A percentile compares a stretch with the other conserved stretches of the same genome.
Evolutionary conservation across 2,329 filamentous ascomycete species (phyloP).

Genomic region (Colletotrichum camelliae): DNA sequence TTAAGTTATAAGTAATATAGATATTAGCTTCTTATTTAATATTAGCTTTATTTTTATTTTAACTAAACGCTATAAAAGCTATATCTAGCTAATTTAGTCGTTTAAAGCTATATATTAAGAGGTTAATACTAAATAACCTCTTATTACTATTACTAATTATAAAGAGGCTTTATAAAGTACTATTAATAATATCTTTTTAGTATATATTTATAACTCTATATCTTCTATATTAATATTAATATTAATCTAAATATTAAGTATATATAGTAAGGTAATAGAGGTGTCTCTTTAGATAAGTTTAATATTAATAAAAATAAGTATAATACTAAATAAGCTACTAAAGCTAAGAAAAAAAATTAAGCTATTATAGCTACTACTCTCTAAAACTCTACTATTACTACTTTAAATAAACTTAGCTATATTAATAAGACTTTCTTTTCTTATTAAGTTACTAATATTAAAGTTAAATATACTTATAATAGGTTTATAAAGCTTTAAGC

Average conservation of each 20-base stretch:
- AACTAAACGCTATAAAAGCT: background rate
- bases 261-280: background rate
- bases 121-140: background rate
- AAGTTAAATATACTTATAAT: background rate
- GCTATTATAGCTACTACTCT: background rate
- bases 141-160: background rate
- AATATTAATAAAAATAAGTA: background rate
- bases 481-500: background rate
- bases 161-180: background rate
- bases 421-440: background rate
- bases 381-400: background rate
- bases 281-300: background rate
- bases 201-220: background rate
- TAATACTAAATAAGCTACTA: background rate
- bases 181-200: background rate
- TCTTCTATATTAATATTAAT: background rate
- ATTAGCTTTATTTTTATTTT: background rate
- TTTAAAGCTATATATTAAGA: background rate
- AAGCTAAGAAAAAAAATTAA: background rate
- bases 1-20: background rate
- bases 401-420: background rate
- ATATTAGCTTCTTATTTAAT: background rate
- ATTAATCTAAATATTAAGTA: background rate
- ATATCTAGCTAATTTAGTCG: background rate
- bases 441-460: background rate